Base-by-base conservation (phyloP, 768 basidiomycete species). In the Symmetrospora coprosmae region DNA sequence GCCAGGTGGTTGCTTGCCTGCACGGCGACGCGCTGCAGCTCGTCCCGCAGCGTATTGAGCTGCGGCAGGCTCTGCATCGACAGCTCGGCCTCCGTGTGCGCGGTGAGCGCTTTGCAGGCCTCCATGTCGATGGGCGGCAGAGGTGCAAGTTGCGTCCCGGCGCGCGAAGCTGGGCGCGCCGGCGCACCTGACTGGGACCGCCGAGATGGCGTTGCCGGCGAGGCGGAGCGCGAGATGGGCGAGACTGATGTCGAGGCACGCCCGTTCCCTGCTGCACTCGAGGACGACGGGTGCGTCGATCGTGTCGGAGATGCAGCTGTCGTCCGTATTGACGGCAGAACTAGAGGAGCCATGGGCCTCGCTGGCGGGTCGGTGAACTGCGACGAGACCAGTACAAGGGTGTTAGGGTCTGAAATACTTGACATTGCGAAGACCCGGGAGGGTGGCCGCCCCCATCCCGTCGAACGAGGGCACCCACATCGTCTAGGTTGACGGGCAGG, bases 401-500 rank as follows among this genome's bases (percentile, higher is more conserved):
- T n/a, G n/a, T n/a, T n/a, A n/a, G n/a, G n/a, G 25, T 5, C 21
- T 21, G n/a, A 30, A 3, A 28, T 27, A 27, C 33, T 19, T 30
- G 17, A 23, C 45, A 46, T 17, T 37, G 19, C 11, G 27, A 17
- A 25, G 39, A 6, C 8, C 33, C 9, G n/a, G 39, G 17, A 45
- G 31, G 31, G 31, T 14, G 51, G n/a, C n/a, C n/a, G n/a, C n/a
- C n/a, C n/a, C n/a, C n/a, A n/a, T n/a, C n/a, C n/a, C n/a, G n/a
- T n/a, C n/a, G n/a, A n/a, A n/a, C 4, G 14, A 25, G 25, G 27
- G 39, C 23, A 28, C 52, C 16, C 30, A 56, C 41, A 46, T 62
- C 61, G 28, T 62, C 61, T 14, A 56, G 43, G 34, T 63, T 59
- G 33, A 63, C 46, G 35, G 56, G 62, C 11, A 59, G 48, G 46